Percentiles rank a stretch among this genome's conserved stretches.
These are phyloP conservation scores for Pecoramyces ruminantium DNA, from an alignment of 192 early-diverging fungal genomes.

Conservation along the genomic window DNA sequence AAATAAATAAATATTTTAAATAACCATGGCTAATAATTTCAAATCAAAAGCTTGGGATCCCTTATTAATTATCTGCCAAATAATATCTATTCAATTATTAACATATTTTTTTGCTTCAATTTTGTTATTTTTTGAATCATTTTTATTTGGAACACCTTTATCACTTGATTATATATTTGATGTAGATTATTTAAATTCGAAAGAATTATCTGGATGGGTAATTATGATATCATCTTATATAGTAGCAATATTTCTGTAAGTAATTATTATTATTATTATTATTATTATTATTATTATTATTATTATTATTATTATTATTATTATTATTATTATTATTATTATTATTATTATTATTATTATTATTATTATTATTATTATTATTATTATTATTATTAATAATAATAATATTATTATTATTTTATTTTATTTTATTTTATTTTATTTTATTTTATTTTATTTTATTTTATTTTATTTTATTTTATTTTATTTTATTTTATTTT, in stretches of 20 bases:
- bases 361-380: no score
- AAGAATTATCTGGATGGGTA: not conserved
- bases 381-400: no score
- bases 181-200: not conserved
- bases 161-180: not conserved
- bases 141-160: not conserved
- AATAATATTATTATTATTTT: no score
- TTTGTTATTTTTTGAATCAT: not conserved
- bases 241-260: not conserved
- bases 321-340: no score
- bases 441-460: no score
- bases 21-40: not conserved
- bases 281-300: no score
- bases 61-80: not conserved
- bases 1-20: not conserved
- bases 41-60: not conserved
- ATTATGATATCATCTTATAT: not conserved
- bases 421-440: no score
- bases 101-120: not conserved
- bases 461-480: no score
- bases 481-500: no score
- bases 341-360: no score
- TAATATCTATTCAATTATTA: not conserved
- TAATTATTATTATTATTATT: not conserved
- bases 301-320: no score